Base-by-base conservation (phyloP, 2,329 filamentous ascomycete genomes). In the Calonectria montana region DNA sequence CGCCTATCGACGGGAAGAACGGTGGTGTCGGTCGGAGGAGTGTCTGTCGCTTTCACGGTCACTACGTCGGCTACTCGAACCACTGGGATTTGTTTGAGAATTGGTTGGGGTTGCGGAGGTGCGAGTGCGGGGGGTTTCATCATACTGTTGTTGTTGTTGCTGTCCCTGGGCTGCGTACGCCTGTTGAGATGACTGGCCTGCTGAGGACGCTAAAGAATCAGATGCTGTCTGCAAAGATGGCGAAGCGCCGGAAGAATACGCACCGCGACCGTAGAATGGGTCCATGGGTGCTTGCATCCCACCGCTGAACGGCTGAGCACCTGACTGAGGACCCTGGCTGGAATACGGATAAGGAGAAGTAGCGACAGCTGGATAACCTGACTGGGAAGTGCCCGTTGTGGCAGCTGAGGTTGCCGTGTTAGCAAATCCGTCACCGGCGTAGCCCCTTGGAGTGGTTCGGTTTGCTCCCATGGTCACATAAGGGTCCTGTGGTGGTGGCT, bases 231-330 rank as follows among this genome's bases (percentile, higher is more conserved):
- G 69, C 59, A 72, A 71, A 48, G 64, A 55, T 75, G 73, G 73
- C 73, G 70, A 62, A 6, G 53, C 43, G 69, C 70, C 68, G 69
- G 82, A 77, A 76, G 80, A 74, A 84, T 88, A 91, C 88, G 87
- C 87, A 89, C 90, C 89, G 86, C 90, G 90, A 84, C 88, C 88
- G 76, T 88, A 90, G 75, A 87, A 87, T 55, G 88, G 84, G 81
- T 91, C 89, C 80, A 84, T 80, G 72, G 88, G 85, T 9, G 4
- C 5, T 78, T 88, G 88, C 75, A 84, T 83, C 53, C 83, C 79
- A 65, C 81, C 77, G 73, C 85, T n/a, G n/a, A n/a, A 85, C 41
- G 83, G 79, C 72, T 79, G 71, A 59, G 74, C 71, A 68, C 75
- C 75, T 75, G 76, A 79, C 73, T 78, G 78, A 71, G 85, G 81